phyloP scores from a whole-genome alignment of 129 eudicot species.

The Lactuca sativa region DNA sequence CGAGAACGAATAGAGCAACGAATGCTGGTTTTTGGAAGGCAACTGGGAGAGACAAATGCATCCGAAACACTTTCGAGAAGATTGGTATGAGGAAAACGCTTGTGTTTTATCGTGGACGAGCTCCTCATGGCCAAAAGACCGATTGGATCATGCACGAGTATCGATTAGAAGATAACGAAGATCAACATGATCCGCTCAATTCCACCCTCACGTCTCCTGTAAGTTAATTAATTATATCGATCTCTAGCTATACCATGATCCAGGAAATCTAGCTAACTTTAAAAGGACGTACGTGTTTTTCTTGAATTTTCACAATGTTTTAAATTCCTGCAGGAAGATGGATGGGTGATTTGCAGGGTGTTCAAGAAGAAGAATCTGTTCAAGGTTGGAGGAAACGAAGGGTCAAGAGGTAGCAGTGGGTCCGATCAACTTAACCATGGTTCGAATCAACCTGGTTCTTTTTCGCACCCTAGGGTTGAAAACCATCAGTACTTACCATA shows the following conservation, averaged over 20 bases:
- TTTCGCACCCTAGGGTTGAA: constrained; percentile 30
- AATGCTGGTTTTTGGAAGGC: constrained; percentile 48
- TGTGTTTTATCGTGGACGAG: constrained; percentile 43
- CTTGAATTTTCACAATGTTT: too few relatives aligned
- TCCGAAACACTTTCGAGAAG: constrained; percentile 32
- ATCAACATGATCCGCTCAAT: constrained; percentile 55
- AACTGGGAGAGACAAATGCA: constrained; percentile 46
- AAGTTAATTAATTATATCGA: constrained; percentile 10
- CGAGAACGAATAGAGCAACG: constrained; percentile 40
- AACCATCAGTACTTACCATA: constrained; percentile 49
- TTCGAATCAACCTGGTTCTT: constrained; percentile 31
- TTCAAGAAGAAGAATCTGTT: constrained; percentile 89
- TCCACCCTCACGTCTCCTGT: constrained; percentile 39
- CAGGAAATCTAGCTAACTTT: background rate
- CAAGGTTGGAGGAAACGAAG: constrained; percentile 70
- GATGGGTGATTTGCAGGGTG: constrained; percentile 93
- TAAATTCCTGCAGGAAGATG: constrained; percentile 60
- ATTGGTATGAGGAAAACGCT: constrained; percentile 48
- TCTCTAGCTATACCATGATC: background rate
- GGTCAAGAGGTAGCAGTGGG: constrained; percentile 41
- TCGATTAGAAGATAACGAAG: constrained; percentile 38
- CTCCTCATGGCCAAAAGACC: constrained; percentile 46
- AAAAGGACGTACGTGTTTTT: background rate
- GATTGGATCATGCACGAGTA: constrained; percentile 50
- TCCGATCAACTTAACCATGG: constrained; percentile 56